These are phyloP conservation scores for Solanum hybrid DNA, from an alignment of 305 asterid genomes.

Conservation along the genomic window DNA sequence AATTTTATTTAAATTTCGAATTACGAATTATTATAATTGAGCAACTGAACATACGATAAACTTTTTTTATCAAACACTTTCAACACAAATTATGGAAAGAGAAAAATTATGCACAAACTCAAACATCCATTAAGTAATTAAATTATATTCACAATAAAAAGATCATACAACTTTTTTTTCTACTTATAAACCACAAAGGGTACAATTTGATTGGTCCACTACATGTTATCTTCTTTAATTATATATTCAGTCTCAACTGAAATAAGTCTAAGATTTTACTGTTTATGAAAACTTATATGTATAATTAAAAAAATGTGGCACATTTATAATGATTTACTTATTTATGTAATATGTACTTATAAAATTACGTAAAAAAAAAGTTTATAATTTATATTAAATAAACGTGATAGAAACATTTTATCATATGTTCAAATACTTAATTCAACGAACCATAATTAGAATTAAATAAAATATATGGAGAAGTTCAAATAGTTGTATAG, in stretches of 20 bases:
- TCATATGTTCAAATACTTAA: no score
- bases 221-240: not conserved
- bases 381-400: no score
- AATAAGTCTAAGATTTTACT: no score
- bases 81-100: not conserved
- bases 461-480: not conserved
- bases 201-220: not conserved
- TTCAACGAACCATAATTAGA: not conserved
- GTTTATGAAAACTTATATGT: no score
- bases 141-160: not conserved
- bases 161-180: not conserved
- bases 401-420: accelerated
- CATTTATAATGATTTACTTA: no score
- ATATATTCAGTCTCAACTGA: not conserved
- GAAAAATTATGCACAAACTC: not conserved
- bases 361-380: no score
- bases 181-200: not conserved
- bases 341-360: no score
- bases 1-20: not conserved
- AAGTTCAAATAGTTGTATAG: not conserved
- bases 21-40: not conserved
- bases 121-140: not conserved
- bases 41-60: not conserved
- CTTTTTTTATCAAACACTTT: not conserved
- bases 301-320: no score